Evolutionary conservation across 768 basidiomycete genomes (phyloP).

Genomic region (Gymnopilus dilepis): DNA sequence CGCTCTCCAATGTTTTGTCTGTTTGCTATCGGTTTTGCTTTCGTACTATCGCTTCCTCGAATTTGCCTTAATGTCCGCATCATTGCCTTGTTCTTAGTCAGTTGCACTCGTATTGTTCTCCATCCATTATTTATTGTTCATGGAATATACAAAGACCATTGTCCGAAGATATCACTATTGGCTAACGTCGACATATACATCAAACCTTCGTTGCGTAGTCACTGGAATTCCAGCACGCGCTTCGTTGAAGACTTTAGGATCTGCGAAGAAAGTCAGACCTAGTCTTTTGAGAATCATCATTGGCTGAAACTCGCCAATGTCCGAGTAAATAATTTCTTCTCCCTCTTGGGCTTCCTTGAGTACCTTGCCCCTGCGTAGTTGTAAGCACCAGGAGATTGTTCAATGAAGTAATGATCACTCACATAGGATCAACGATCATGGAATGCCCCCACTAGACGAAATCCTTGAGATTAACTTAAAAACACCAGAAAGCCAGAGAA

Average conservation of each 20-base stretch:
- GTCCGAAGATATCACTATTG: constrained; percentile 10
- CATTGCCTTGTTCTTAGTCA: constrained; percentile 1
- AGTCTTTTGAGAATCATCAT: background rate
- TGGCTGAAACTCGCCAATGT: constrained; percentile 74
- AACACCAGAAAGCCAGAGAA: constrained; percentile 18
- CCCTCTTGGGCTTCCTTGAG: constrained; percentile 75
- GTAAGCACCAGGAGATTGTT: constrained; percentile 13
- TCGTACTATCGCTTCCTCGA: constrained; percentile 4
- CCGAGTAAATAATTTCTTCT: constrained; percentile 79
- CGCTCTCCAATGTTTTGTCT: constrained; percentile 1
- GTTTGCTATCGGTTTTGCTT: constrained; percentile 7
- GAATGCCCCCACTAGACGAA: constrained; percentile 81
- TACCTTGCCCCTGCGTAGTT: constrained; percentile 65
- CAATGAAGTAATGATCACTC: constrained; percentile 33
- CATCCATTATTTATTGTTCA: background rate
- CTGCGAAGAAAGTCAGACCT: constrained; percentile 22
- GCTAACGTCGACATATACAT: constrained; percentile 85
- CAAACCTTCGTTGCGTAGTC: constrained; percentile 89
- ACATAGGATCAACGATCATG: constrained; percentile 91
- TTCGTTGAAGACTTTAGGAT: constrained; percentile 61
- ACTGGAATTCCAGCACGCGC: constrained; percentile 89
- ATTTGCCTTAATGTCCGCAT: background rate
- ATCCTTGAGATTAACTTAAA: background rate
- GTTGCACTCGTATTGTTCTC: background rate
- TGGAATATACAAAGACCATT: background rate